Evolutionary conservation across 805 yeast genomes (phyloP).

Genomic region (Brettanomyces sp.): DNA sequence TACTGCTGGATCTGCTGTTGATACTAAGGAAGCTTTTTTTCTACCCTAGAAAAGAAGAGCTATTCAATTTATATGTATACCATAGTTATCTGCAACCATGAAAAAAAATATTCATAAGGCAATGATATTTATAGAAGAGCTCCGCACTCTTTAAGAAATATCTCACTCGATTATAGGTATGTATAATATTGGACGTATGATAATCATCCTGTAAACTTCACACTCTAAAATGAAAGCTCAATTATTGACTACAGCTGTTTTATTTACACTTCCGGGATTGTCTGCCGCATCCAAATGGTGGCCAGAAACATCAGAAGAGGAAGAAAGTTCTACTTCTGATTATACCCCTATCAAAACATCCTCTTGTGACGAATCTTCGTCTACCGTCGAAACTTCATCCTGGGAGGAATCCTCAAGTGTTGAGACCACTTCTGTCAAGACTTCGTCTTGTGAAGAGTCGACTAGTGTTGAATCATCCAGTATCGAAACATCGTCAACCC

Average conservation of each 20-base stretch:
- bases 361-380: background rate
- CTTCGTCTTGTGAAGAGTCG: background rate
- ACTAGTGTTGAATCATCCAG: background rate
- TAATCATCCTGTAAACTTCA: too few relatives aligned
- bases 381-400: background rate
- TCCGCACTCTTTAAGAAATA: too few relatives aligned
- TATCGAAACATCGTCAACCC: background rate
- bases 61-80: background rate
- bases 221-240: background rate
- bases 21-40: background rate
- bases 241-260: background rate
- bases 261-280: background rate
- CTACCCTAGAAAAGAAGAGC: background rate
- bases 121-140: background rate
- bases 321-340: background rate
- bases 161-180: too few relatives aligned
- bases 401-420: background rate
- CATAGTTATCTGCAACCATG: background rate
- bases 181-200: too few relatives aligned
- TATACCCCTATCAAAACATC: background rate
- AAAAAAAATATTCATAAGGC: background rate
- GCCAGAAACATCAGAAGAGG: background rate
- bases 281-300: background rate
- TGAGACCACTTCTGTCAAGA: background rate
- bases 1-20: background rate